These are phyloP conservation scores for Cytospora paraplurivora DNA, from an alignment of 2,329 filamentous ascomycete species.

Conservation along the genomic window DNA sequence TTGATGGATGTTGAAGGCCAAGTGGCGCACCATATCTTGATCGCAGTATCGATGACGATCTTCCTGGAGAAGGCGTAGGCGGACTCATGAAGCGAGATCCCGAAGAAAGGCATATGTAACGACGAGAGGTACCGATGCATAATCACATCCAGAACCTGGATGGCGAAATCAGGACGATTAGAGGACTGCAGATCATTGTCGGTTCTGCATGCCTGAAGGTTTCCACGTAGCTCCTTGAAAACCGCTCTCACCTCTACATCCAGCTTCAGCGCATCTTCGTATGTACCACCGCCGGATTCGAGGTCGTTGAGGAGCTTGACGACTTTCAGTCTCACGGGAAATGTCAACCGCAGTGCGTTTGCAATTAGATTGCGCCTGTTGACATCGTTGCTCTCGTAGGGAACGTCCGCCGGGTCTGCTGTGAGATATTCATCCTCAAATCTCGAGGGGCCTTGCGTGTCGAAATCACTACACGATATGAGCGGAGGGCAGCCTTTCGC, in stretches of 20 bases:
- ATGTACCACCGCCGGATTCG: slow-evolving; percentile 42
- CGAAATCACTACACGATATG: slow-evolving; percentile 50
- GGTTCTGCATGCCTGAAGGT: slow-evolving; percentile 35
- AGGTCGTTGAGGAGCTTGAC: slow-evolving; percentile 52
- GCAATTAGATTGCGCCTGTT: slow-evolving; percentile 55
- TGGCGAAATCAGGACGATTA: slow-evolving; percentile 46
- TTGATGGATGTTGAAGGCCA: slow-evolving; percentile 19
- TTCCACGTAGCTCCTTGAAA: slow-evolving; percentile 39
- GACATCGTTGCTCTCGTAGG: slow-evolving; percentile 30
- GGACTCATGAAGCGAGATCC: slow-evolving; percentile 47
- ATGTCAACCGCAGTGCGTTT: slow-evolving; percentile 48
- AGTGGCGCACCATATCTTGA: slow-evolving; percentile 36
- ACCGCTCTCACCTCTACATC: slow-evolving; percentile 48
- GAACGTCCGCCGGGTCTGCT: slow-evolving; percentile 32
- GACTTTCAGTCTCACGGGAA: slow-evolving; percentile 47
- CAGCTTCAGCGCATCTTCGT: slow-evolving; percentile 50
- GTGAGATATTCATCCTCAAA: slow-evolving; percentile 54
- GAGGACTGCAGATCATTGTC: slow-evolving; percentile 2
- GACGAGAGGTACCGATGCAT: slow-evolving; percentile 53
- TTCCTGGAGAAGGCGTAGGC: slow-evolving; percentile 51
- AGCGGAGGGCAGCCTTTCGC: slow-evolving; percentile 55
- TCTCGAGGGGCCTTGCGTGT: slow-evolving; percentile 53
- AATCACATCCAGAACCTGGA: slow-evolving; percentile 46
- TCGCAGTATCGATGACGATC: slow-evolving; percentile 43
- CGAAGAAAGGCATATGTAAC: slow-evolving; percentile 55